These are phyloP conservation scores for Xylariaceae sp. DNA, from an alignment of 2,329 filamentous ascomycete species.

Conservation along the genomic window DNA sequence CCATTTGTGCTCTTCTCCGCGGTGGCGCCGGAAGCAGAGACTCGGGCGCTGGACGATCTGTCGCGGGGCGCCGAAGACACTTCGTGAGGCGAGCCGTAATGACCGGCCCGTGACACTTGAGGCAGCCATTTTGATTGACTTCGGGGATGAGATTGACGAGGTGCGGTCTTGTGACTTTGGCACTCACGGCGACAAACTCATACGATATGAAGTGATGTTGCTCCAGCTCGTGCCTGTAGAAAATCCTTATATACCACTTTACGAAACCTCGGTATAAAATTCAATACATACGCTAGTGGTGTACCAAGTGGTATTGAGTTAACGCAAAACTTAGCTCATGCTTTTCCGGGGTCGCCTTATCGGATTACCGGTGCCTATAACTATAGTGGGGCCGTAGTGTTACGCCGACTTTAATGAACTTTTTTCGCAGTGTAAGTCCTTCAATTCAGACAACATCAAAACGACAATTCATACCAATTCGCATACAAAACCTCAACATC, in stretches of 20 bases:
- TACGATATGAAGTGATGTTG: no score
- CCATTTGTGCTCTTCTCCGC: background rate
- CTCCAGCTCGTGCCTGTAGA: no score
- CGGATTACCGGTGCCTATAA: no score
- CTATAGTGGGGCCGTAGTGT: background rate
- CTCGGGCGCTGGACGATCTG: background rate
- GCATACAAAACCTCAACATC: background rate
- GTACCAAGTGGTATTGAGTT: background rate
- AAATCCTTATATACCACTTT: no score
- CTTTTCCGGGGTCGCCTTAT: no score
- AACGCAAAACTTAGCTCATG: background rate
- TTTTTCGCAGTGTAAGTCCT: conserved; percentile 2
- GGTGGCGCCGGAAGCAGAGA: background rate
- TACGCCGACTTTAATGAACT: background rate
- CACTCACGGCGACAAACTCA: background rate
- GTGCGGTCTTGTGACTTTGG: background rate
- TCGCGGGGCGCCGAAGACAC: background rate
- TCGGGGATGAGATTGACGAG: background rate
- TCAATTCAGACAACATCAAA: background rate
- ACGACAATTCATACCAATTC: background rate
- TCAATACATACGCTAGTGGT: background rate
- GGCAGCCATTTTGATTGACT: background rate
- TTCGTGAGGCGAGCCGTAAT: background rate
- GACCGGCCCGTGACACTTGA: background rate
- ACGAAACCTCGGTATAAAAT: no score